phyloP scores from a whole-genome alignment of 2,329 filamentous ascomycete species.

The Teratosphaeria zuluensis region DNA sequence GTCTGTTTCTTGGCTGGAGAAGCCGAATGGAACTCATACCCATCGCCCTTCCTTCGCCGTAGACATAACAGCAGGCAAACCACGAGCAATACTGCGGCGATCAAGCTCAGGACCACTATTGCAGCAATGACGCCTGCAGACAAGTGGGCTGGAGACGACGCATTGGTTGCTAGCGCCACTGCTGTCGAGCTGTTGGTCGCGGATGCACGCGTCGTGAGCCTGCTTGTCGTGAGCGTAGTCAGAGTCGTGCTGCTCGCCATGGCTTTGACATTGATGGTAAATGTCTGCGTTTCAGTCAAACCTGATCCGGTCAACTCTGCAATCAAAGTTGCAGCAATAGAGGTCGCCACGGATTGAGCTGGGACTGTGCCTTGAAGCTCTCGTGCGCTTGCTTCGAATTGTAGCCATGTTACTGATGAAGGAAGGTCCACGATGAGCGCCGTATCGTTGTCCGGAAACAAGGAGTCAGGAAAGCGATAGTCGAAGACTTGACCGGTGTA shows the following conservation, averaged over 20 bases:
- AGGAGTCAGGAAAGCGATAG: conserved; percentile 36
- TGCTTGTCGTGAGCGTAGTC: conserved; percentile 6
- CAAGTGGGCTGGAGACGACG: conserved; percentile 4
- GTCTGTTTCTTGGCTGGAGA: conserved; percentile 22
- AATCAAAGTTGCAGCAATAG: conserved; percentile 34
- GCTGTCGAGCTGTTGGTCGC: conserved; percentile 7
- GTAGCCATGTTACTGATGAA: conserved; percentile 38
- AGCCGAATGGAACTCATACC: conserved; percentile 3
- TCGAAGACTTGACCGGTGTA: conserved; percentile 41
- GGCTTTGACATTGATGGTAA: conserved; percentile 31
- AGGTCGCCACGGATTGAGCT: conserved; percentile 26
- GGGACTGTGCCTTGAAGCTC: conserved; percentile 43
- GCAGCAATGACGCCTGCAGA: conserved; percentile 23
- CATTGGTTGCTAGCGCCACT: not conserved
- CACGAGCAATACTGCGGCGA: conserved; percentile 15
- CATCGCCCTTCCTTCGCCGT: conserved; percentile 13
- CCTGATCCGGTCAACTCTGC: conserved; percentile 25
- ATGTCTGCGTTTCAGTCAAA: conserved; percentile 31
- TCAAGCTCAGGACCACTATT: conserved; percentile 24
- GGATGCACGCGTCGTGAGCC: conserved; percentile 1
- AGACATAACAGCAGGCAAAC: conserved; percentile 17
- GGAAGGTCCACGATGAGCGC: conserved; percentile 37
- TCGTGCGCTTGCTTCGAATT: conserved; percentile 36
- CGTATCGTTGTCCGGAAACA: conserved; percentile 33
- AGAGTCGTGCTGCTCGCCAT: conserved; percentile 3